Conservation (phyloP, 2,329 filamentous ascomycete genomes). For the Bipolaris cookei region DNA sequence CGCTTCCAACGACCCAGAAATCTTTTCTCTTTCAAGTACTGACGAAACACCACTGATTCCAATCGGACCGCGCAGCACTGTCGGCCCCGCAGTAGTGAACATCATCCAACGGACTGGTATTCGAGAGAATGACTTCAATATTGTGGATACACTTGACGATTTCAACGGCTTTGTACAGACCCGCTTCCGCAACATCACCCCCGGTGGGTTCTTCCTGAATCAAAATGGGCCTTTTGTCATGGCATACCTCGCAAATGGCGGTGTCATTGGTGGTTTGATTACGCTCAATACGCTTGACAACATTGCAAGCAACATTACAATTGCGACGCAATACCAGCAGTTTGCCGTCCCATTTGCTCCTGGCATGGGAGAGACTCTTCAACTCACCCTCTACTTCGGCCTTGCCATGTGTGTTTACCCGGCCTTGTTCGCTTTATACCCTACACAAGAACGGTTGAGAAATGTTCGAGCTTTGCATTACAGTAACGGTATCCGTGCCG, state of each 20-base stretch:
- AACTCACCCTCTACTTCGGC: conserved; percentile 81
- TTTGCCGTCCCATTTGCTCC: conserved; percentile 79
- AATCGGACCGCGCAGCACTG: conserved; percentile 48
- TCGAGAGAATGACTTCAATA: conserved; percentile 48
- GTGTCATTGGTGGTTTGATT: conserved; percentile 72
- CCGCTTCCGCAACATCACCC: conserved; percentile 71
- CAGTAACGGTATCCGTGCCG: conserved; percentile 83
- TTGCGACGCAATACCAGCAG: conserved; percentile 72
- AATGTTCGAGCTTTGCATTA: conserved; percentile 87
- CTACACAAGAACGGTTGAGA: conserved; percentile 79
- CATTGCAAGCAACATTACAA: conserved; percentile 70
- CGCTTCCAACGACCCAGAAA: conserved; percentile 39
- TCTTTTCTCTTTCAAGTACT: conserved; percentile 37
- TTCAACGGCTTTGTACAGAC: conserved; percentile 71
- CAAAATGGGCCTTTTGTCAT: conserved; percentile 67
- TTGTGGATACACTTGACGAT: conserved; percentile 68
- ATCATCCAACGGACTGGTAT: conserved; percentile 41
- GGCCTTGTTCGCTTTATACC: conserved; percentile 87
- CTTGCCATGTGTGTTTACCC: conserved; percentile 80
- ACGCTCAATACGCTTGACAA: conserved; percentile 89
- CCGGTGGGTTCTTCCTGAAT: conserved; percentile 81
- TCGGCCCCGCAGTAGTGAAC: conserved; percentile 35
- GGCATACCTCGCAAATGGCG: conserved; percentile 71
- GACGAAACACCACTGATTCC: conserved; percentile 45
- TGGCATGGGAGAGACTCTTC: conserved; percentile 72